These are phyloP conservation scores for Gorgonomyces haynaldii DNA, from an alignment of 192 early-diverging fungal genomes.

Conservation along the genomic window DNA sequence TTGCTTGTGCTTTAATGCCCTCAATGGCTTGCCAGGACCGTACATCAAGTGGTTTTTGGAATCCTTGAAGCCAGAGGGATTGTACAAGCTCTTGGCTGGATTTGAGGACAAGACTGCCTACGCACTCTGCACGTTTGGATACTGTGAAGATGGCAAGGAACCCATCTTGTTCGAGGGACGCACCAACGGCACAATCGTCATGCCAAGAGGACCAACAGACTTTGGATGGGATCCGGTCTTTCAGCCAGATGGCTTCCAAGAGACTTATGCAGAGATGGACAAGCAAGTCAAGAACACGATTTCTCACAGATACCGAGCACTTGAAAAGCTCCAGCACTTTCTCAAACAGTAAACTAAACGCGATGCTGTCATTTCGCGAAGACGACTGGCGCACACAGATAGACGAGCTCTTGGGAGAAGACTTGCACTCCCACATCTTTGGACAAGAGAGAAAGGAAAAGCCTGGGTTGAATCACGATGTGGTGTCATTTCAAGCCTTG, in stretches of 20 bases:
- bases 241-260: constrained; percentile 53
- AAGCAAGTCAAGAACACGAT: constrained; percentile 77
- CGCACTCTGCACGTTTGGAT: constrained; percentile 87
- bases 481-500: too few species aligned
- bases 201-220: constrained; percentile 60
- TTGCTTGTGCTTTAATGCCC: constrained; percentile 82
- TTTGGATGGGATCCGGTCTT: constrained; percentile 99
- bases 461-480: too few species aligned
- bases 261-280: constrained; percentile 81
- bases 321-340: constrained; percentile 54
- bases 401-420: too few species aligned
- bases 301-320: constrained; percentile 72
- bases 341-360: too few species aligned
- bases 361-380: too few species aligned
- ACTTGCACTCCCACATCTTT: too few species aligned
- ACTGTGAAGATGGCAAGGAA: constrained; percentile 66
- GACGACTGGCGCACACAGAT: too few species aligned
- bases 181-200: constrained; percentile 73
- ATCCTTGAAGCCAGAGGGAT: constrained; percentile 61
- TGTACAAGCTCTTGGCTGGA: constrained; percentile 73
- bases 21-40: constrained; percentile 51
- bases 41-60: constrained; percentile 96
- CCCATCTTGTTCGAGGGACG: constrained; percentile 69
- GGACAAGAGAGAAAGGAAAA: too few species aligned
- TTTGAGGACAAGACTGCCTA: constrained; percentile 83